phyloP scores from a whole-genome alignment of 2,329 filamentous ascomycete species.

The Aspergillus oerlinghausenensis region DNA sequence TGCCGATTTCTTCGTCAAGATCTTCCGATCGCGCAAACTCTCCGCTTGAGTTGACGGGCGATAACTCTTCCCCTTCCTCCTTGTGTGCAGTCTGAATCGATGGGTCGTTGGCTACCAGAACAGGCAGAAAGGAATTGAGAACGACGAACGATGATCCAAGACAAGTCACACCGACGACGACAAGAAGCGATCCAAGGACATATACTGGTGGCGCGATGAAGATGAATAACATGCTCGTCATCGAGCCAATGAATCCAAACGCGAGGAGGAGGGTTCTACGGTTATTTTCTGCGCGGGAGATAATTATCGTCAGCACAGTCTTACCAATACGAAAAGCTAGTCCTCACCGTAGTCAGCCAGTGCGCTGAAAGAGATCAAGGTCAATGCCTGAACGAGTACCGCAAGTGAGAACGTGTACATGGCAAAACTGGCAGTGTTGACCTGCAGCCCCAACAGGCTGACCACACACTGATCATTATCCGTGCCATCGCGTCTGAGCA shows the following conservation, averaged over 20 bases:
- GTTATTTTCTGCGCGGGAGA: conserved; percentile 37
- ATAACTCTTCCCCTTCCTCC: conserved; percentile 21
- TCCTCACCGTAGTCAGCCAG: conserved; percentile 72
- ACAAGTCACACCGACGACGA: conserved; percentile 80
- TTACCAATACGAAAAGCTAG: conserved; percentile 24
- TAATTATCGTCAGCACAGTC: conserved; percentile 1
- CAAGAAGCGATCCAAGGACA: conserved; percentile 70
- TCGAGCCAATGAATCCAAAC: conserved; percentile 74
- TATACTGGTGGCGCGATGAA: conserved; percentile 72
- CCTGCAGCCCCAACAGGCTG: conserved; percentile 26
- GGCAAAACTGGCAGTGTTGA: conserved; percentile 38
- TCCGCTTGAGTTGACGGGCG: conserved; percentile 15
- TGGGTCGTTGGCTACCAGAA: conserved; percentile 79
- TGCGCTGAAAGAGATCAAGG: conserved; percentile 66
- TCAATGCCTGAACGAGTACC: conserved; percentile 75
- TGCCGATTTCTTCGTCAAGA: conserved; percentile 16
- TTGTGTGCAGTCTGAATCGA: conserved; percentile 33
- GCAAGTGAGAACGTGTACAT: conserved; percentile 77
- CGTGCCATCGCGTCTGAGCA: conserved; percentile 16
- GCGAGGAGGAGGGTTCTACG: conserved; percentile 76
- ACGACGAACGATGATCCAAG: conserved; percentile 89
- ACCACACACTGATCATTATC: conserved; percentile 30
- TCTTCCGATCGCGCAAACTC: conserved; percentile 4
- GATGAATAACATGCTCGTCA: conserved; percentile 81
- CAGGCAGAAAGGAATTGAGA: conserved; percentile 83